Evolutionary conservation across 106 monocot genomes (phyloP), one percentile per base, ranked within the genome.

Genomic region (Platanthera guangdongensis): DNA sequence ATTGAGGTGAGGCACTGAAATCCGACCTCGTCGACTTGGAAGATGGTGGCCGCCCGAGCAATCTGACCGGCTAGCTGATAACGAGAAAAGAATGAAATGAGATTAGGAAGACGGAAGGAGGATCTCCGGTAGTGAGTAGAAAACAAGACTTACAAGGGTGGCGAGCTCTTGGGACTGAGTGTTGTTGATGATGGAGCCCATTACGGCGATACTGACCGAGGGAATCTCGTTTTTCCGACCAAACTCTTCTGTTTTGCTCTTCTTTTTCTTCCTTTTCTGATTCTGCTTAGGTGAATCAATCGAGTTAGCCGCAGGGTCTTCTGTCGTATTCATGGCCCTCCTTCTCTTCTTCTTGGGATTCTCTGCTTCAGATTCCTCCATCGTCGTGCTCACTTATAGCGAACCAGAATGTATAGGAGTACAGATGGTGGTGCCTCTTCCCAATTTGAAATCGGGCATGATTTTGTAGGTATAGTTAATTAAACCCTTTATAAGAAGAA

Each of bases 121-220:
- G 11, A 14, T 76, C n/a, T 8, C 11, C 19, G 5, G 47, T 9
- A 32, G 32, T 65, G 11, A 53, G 11, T 1, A 12, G 32, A 65
- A 32, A 73, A 52, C 16, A 52, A 6, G 4, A 75, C 82, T 15
- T 85, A 96, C 93, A 50, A 82, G 94, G 9, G 97, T 99, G 28
- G 94, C 94, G 47, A 99, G 94, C 77, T 99, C 94, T 73, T 86
- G 94, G 73, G 94, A 94, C 79, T 99, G 97, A 18, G 97, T 88
- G 75, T 99, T 99, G 79, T 99, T 90, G 57, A 94, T 92, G 57
- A 99, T 94, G 59, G 94, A 99, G 6, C 94, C 97, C 7, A 89
- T 77, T n/a, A 99, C 83, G 19, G 94, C 94, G 50, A 99, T 85
- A 81, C 91, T 94, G 32, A 99, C 90, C 7, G 91, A 86, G 0